Evolutionary conservation across 768 basidiomycete genomes (phyloP).

Genomic region (Postia placenta): DNA sequence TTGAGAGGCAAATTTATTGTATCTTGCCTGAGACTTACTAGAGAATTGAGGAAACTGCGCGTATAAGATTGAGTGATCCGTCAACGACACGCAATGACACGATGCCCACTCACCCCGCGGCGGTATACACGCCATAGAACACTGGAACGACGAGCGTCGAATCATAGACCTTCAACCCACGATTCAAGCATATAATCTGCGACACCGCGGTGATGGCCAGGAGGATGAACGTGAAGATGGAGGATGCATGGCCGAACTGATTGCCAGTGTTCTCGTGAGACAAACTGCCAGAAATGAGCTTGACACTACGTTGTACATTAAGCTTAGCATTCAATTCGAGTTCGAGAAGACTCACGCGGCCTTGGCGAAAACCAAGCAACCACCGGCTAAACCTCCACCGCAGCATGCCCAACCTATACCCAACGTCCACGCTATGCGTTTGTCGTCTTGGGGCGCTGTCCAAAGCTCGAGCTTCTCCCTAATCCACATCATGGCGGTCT

Average conservation of each 20-base stretch:
- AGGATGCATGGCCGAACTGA: conserved; percentile 77
- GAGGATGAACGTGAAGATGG: conserved; percentile 62
- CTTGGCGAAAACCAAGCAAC: conserved; percentile 82
- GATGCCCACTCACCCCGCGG: conserved; percentile 67
- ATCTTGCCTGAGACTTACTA: no score
- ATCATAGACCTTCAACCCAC: conserved; percentile 85
- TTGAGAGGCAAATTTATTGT: background rate
- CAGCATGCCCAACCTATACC: conserved; percentile 94
- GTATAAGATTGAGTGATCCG: background rate
- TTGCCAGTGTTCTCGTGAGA: conserved; percentile 81
- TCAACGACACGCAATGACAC: background rate
- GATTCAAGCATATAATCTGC: conserved; percentile 90
- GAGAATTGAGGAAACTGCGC: conserved; percentile 52
- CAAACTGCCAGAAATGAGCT: conserved; percentile 68
- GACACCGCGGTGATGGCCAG: conserved; percentile 68
- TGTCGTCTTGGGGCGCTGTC: conserved; percentile 79
- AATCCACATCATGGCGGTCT: conserved; percentile 43
- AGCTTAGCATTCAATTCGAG: background rate
- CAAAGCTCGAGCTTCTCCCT: conserved; percentile 63
- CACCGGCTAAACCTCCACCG: conserved; percentile 87
- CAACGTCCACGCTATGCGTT: conserved; percentile 81
- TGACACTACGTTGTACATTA: conserved; percentile 44
- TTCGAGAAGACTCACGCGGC: conserved; percentile 43
- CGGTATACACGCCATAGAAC: conserved; percentile 91
- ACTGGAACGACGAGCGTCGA: conserved; percentile 90